Evolutionary conservation across 1,284 basidiomycete species (phyloP).

Genomic region (Puccinia triticina): DNA sequence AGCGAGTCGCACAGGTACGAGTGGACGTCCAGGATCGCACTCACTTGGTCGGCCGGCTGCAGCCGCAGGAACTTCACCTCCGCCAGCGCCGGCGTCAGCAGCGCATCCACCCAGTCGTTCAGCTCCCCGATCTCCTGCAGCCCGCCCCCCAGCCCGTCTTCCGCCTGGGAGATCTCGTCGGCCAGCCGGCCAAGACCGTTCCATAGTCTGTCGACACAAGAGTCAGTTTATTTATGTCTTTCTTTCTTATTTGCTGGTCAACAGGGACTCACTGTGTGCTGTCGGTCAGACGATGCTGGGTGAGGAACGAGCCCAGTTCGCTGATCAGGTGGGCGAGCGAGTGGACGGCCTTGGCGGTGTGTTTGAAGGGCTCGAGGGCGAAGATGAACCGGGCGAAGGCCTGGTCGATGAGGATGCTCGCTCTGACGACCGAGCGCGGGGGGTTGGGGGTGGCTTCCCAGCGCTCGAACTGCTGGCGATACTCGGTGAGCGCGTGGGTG

Average conservation of each 20-base stretch:
- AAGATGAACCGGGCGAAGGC: neutral
- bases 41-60: neutral
- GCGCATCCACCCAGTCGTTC: conserved; percentile 25
- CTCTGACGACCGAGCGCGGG: neutral
- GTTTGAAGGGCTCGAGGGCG: neutral
- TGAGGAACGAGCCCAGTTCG: neutral
- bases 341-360: neutral
- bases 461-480: neutral
- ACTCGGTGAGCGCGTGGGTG: neutral
- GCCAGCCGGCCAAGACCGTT: neutral
- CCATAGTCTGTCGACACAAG: neutral
- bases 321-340: neutral
- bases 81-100: conserved; percentile 24
- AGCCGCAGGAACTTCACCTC: neutral
- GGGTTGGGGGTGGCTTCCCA: neutral
- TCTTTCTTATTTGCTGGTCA: neutral
- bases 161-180: neutral
- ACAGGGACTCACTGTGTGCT: neutral
- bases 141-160: neutral
- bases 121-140: neutral
- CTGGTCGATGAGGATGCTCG: neutral
- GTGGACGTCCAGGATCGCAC: conserved; percentile 5
- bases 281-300: neutral
- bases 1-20: conserved; percentile 16
- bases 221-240: too few species aligned